Base-by-base conservation (phyloP, 2,329 filamentous ascomycete species). In the Monosporascus sp. region DNA sequence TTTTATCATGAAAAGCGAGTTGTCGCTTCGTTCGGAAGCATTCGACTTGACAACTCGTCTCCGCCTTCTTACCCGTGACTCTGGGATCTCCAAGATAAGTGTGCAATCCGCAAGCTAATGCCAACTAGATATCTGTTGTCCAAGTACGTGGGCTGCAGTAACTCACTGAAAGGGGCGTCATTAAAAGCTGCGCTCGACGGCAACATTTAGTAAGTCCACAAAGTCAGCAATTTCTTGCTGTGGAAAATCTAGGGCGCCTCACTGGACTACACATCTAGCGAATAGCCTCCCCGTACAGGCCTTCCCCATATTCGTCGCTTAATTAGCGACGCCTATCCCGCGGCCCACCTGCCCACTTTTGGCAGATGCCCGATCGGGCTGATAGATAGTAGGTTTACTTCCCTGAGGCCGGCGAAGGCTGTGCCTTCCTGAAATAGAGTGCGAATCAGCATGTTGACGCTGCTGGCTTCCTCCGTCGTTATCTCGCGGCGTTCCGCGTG, bases 191-290 rank as follows among this genome's bases (percentile, higher is more conserved):
- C 18, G 4, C 31, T 35, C 31, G 9, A 35, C 11, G 9, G 31
- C 11, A 35, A 35, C 31, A 35, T 35, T 35, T 5, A 35, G 31
- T 35, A 14, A 14, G 11, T 35, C 31, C 31, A 35, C 31, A 35
- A 31, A 35, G 31, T 14, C 31, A 35, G 31, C 31, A 14, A 35
- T 4, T 35, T 11, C 11, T 14, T 14, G 31, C 9, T 35, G 31
- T 35, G 9, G 9, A 20, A 50, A 50, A 25, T 50, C 44, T 51
- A 49, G 35, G 52, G 52, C 49, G 43, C 47, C 49, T 47, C 55
- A 55, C 56, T 58, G 53, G 57, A 56, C 49, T 50, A 46, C 49
- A 22, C 7, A 35, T 35, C 46, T 53, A 52, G 49, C 50, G 53
- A 57, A 57, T 58, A 56, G 50, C 46, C 48, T 44, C 50, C 49